Evolutionary conservation across 257 asterid genomes (phyloP), one percentile per base, ranked within the genome.

Genomic region (Fraxinus excelsior): DNA sequence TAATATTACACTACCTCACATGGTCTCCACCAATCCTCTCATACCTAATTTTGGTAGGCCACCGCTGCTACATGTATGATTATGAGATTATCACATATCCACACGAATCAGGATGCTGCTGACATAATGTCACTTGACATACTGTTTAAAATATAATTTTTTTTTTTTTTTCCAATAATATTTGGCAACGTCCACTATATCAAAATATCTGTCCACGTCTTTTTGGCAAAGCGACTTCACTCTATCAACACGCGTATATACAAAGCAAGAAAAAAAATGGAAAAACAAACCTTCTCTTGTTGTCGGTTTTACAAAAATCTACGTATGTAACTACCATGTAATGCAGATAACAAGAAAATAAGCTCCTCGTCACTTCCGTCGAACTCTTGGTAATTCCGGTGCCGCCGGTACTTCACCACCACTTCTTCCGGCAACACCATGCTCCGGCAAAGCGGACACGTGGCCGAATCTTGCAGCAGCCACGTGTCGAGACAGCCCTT

Each of bases 401-500:
- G 81, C 74, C 79, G 42, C 32, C 81, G 86, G 83, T 85, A 80
- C 74, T 74, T 83, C 12, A 80, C 75, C 78, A 78, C 87, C 84
- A 87, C 84, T 80, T 82, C 91, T 58, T 77, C 88, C 77, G 92
- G 91, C 84, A 91, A 60, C 73, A 90, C 91, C 10, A 69, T 71
- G 21, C 72, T 67, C 60, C 97, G 92, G 79, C 97, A 91, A 25
- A 91, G 85, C 0, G 97, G 97, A 56, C 97, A 91, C 29, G 93
- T 88, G 79, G 89, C 88, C 37, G 34, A 46, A 29, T 86, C 89
- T 9, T 76, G 83, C 70, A 81, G 89, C 25, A 91, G 90, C 97
- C 97, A 91, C 82, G 85, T 79, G 87, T 91, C 95, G 9, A 91
- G 73, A 69, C 97, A 91, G 19, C 79, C 76, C 84, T 86, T 88